Base-by-base conservation (phyloP, 306 rosid genomes). In the Begonia peltatifolia region DNA sequence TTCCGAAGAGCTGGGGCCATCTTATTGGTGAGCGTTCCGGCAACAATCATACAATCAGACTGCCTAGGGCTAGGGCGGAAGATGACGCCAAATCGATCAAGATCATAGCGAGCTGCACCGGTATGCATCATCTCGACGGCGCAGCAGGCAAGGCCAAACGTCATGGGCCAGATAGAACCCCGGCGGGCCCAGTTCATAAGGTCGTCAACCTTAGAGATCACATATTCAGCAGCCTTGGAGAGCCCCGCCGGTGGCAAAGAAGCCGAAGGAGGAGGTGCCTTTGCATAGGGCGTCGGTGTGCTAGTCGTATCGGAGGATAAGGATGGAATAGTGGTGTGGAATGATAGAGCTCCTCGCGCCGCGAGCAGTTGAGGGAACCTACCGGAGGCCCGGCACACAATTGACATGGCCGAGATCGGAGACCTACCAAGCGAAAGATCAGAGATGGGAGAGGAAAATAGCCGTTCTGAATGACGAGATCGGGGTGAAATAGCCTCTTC, bases 61-160 rank as follows among this genome's bases (percentile, higher is more conserved):
- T 92, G 96, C 55, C 99, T 79, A 2, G 99, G 99, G 60, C 99
- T 92, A 51, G 99, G 99, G 68, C 99, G 66, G 75, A 86, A 92
- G 68, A 92, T 86, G 68, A 92, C 73, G 0, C 99, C 99, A 66
- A 86, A 92, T 6, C 99, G 80, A 46, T 92, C 96, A 35, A 92
- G 83, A 70, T 92, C 99, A 76, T 92, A 92, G 46, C 99, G 92
- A 41, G 94, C 71, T 9, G 83, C 93, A 13, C 99, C 96, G 2
- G 99, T 81, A 71, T 92, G 99, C 99, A 92, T 92, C 96, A 92
- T 92, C 70, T 92, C 99, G 13, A 86, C 99, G 52, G 99, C 99
- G 76, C 99, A 92, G 64, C 99, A 92, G 10, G 99, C 99, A 3
- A 92, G 94, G 1, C 99, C 99, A 43, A 92, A 92, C 14, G 99